A percentile compares a stretch with the other conserved stretches of the same genome.
These are phyloP conservation scores for Crinitomyces ghanaensis DNA, from an alignment of 805 yeast species.

Conservation along the genomic window DNA sequence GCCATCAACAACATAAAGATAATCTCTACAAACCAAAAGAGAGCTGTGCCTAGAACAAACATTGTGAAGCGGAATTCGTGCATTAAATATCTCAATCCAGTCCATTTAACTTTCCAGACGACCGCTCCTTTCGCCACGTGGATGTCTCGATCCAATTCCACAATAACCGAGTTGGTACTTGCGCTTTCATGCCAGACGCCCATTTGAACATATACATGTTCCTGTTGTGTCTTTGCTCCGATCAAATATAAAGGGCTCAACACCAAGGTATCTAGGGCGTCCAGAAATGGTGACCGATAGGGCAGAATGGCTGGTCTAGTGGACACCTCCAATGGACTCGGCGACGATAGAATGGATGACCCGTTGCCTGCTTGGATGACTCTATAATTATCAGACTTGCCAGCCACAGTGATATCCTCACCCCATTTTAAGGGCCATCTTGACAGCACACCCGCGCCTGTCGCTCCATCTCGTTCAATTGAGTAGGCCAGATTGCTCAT, in stretches of 20 bases:
- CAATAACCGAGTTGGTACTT: constrained; percentile 11
- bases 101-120: constrained; percentile 21
- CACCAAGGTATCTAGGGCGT: constrained; percentile 18
- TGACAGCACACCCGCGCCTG: no score
- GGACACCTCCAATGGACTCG: no score
- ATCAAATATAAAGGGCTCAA: constrained; percentile 22
- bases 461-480: no score
- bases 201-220: constrained; percentile 17
- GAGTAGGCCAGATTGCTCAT: constrained; percentile 3
- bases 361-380: no score
- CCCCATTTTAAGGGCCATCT: no score
- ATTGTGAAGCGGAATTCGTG: constrained; percentile 16
- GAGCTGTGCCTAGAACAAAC: constrained; percentile 17
- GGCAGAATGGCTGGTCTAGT: constrained; percentile 24
- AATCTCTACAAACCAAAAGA: constrained; percentile 22
- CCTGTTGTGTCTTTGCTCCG: constrained; percentile 19
- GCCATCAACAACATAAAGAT: constrained; percentile 11
- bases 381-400: constrained; percentile 7
- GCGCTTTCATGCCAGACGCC: constrained; percentile 11
- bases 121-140: constrained; percentile 17
- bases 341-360: no score
- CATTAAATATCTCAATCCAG: constrained; percentile 23
- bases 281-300: constrained; percentile 20
- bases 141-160: constrained; percentile 19
- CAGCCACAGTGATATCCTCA: no score